Base-by-base conservation (phyloP, 768 basidiomycete species). In the Leccinum disarticulatum region DNA sequence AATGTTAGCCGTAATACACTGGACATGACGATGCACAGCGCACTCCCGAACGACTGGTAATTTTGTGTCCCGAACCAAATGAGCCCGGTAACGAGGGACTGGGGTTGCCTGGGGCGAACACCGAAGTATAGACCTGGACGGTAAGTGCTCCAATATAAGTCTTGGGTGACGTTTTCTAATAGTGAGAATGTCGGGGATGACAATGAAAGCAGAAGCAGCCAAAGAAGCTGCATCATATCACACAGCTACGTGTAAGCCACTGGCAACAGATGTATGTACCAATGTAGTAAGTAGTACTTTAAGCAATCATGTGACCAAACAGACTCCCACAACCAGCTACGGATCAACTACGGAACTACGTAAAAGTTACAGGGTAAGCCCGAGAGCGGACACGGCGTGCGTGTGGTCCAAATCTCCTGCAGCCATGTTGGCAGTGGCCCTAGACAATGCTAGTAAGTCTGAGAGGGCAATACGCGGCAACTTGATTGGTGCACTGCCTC, bases 41-140 rank as follows among this genome's bases (percentile, higher is more conserved):
- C 61, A 87, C 90, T 81, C 61, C 76, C 70, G 58, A 86, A 74
- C 63, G 91, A 88, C 68, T 87, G 80, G 69, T 85, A 97, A 74
- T 96, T 83, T 41, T 92, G 87, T 8, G 91, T 87, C 31, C 95
- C 92, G 71, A 92, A 94, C 95, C 95, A 98, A 74, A 96, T 84
- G 35, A 98, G 82, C 13, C 95, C 95, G 3, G 91, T 93, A 86
- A 95, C 83, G 28, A 98, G 81, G n/a, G 91, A 93, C 66, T 91
- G 85, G 0, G 95, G 93, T 62, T 93, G 76, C 48, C 88, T 82
- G 13, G 95, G 92, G 52, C 92, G 79, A 49, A 97, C 79, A 19
- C 95, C 95, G 74, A 97, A 96, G 77, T 98, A 98, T n/a, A 97
- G 81, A 68, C 93, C 92, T 0, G 95, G 93, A 46, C 95, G 79